Evolutionary conservation across 345 rosid species (phyloP).

Genomic region (Trapa incisa): DNA sequence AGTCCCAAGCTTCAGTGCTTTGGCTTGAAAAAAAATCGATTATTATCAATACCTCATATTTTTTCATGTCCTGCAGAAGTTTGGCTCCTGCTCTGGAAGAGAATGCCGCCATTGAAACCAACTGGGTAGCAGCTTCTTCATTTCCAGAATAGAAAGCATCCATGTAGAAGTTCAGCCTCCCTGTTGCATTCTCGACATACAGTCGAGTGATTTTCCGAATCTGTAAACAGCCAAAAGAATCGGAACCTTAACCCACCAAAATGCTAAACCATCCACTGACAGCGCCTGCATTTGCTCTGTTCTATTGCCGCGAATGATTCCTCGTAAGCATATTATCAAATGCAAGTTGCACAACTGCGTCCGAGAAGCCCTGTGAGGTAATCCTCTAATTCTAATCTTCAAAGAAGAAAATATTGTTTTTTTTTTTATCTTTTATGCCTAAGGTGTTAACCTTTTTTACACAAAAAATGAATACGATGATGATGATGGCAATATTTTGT

Average conservation of each 20-base stretch:
- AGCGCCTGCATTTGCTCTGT: no score
- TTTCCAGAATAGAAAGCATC: conserved; percentile 41
- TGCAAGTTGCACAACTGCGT: neutral
- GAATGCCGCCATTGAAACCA: conserved; percentile 24
- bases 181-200: conserved; percentile 49
- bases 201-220: conserved; percentile 21
- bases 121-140: conserved; percentile 28
- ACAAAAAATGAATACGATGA: no score
- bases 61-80: conserved; percentile 28
- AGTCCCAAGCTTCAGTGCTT: neutral
- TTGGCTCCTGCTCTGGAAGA: conserved; percentile 28
- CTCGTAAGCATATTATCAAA: neutral
- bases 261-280: neutral
- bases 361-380: neutral
- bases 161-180: conserved; percentile 41
- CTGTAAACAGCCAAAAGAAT: conserved; percentile 18
- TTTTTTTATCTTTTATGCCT: no score
- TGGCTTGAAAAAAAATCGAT: no score
- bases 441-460: no score
- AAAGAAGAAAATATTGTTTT: no score
- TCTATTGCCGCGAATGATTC: neutral
- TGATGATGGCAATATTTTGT: no score
- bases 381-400: neutral
- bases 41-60: conserved; percentile 26
- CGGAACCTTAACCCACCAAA: neutral